Base-by-base conservation (phyloP, 2,329 filamentous ascomycete species). In the Penicillium fuscoglaucum region DNA sequence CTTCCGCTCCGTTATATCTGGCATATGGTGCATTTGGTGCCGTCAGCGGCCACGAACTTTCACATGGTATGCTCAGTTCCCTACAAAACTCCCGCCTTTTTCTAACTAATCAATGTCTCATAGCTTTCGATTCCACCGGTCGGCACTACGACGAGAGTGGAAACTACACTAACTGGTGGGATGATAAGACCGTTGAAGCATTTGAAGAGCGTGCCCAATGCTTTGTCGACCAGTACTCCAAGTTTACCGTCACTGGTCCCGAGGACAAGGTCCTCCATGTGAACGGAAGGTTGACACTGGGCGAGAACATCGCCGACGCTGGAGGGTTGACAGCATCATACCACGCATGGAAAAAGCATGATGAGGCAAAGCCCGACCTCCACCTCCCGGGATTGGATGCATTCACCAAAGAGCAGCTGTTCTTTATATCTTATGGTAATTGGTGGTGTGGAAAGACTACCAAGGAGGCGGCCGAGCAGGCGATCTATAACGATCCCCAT, bases 261-360 rank as follows among this genome's bases (percentile, higher is more conserved):
- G 80, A 87, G 39, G 83, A 79, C 1, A 81, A 84, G 60, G 77
- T 80, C 4, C 75, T 88, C 0, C 82, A 86, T 60, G 82, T 90
- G 55, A 86, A 88, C 58, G 88, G 87, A 10, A 77, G 76, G 26
- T 76, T 85, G 15, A 90, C 87, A 0, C 75, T 90, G 2, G 85
- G 84, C 21, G 88, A 90, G 74, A 90, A 90, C 68, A 87, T 90
- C 67, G 87, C 87, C 1, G 88, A 90, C 70, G 85, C 87, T 0
- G 87, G 87, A 17, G 88, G 88, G 15, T 69, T 90, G 0, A 79
- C 82, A 8, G 84, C 86, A 0, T 80, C 86, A 0, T 90, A 84
- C 68, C 77, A 81, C 26, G 87, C 87, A 0, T 91, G 88, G 87
- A 83, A 86, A 69, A 83, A 82, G 61, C 80, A 81, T 12, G 81